phyloP scores from a whole-genome alignment of 2,329 filamentous ascomycete genomes.

The Paraphaeosphaeria minitans region DNA sequence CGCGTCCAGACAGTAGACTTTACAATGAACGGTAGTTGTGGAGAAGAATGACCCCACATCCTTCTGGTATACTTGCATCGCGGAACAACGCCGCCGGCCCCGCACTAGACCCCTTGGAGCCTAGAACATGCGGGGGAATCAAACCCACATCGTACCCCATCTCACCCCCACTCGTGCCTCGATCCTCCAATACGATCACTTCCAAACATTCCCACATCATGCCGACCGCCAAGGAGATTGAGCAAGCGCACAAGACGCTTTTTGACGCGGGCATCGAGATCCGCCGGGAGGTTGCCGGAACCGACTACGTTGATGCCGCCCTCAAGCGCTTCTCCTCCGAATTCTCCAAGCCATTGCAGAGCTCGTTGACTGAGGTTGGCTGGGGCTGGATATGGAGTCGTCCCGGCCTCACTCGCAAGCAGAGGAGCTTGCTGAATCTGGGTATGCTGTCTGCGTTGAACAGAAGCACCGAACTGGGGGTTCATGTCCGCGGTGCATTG shows the following conservation, averaged over 20 bases:
- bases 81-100: conserved; percentile 13
- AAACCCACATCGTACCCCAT: neutral
- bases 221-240: conserved; percentile 8
- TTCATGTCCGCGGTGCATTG: conserved; percentile 63
- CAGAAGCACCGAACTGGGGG: conserved; percentile 59
- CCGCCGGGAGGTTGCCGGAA: conserved; percentile 49
- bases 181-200: neutral
- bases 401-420: conserved; percentile 49
- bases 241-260: conserved; percentile 20
- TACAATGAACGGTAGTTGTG: conserved; percentile 11
- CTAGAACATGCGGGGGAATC: conserved; percentile 18
- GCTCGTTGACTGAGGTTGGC: conserved; percentile 63
- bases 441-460: conserved; percentile 66
- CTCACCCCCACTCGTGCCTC: neutral
- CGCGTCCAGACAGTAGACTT: neutral
- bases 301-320: conserved; percentile 61
- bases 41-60: conserved; percentile 22
- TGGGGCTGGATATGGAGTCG: conserved; percentile 67
- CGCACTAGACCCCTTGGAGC: conserved; percentile 11
- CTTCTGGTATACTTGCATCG: neutral
- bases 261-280: conserved; percentile 22
- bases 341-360: conserved; percentile 62
- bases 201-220: neutral
- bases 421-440: conserved; percentile 63
- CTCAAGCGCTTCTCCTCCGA: conserved; percentile 57